Percentiles rank a stretch among this genome's conserved stretches.
These are phyloP conservation scores for Fusarium pseudocircinatum DNA, from an alignment of 2,329 filamentous ascomycete species.

Conservation along the genomic window DNA sequence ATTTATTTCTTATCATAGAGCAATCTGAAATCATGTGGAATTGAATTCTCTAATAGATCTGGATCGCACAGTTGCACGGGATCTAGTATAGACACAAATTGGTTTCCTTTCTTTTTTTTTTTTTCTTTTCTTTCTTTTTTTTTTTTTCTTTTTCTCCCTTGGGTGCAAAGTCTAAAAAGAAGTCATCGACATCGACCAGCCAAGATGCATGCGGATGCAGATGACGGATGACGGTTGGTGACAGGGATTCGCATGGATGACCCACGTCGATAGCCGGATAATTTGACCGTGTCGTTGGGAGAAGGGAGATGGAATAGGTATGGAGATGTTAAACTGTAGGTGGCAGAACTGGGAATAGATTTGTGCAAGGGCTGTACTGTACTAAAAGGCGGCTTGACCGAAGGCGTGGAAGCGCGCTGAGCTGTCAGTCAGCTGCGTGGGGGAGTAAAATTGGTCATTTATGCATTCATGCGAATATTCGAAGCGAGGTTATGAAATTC, in stretches of 20 bases:
- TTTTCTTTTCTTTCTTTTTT: neutral
- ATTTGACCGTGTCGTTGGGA: conserved; percentile 31
- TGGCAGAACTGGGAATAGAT: conserved; percentile 25
- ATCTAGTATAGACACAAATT: neutral
- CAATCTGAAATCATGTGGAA: no score
- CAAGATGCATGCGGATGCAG: neutral
- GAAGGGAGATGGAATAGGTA: conserved; percentile 6
- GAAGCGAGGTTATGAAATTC: conserved; percentile 29
- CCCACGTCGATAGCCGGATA: conserved; percentile 23
- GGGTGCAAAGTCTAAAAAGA: conserved; percentile 7
- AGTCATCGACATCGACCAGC: neutral
- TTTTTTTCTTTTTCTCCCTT: neutral
- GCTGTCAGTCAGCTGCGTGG: conserved; percentile 37
- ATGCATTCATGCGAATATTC: conserved; percentile 43
- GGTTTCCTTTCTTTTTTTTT: neutral
- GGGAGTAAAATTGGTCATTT: conserved; percentile 44
- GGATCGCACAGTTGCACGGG: neutral
- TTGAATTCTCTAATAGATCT: neutral
- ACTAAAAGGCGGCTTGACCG: conserved; percentile 41
- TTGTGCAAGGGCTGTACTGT: conserved; percentile 16
- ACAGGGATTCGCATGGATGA: conserved; percentile 31
- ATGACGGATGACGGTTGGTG: conserved; percentile 10
- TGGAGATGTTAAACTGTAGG: conserved; percentile 1
- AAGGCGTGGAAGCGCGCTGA: conserved; percentile 45
- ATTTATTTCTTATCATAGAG: neutral